Conservation (phyloP, 257 asterid species). For the Forsythia suspensa region DNA sequence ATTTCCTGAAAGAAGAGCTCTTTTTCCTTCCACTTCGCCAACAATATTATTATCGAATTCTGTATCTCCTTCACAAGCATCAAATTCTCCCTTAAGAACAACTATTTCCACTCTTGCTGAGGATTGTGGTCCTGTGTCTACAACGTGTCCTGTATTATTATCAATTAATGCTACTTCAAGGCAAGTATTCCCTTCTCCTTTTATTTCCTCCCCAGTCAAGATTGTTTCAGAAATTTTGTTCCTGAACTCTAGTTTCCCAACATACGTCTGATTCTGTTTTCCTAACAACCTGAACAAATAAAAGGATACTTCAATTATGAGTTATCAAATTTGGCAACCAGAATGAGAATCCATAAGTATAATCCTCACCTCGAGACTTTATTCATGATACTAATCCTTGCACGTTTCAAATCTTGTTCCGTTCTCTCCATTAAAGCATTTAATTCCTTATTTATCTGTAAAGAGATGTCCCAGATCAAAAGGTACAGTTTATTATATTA, state of each 20-base stretch:
- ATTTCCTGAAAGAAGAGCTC: constrained; percentile 42
- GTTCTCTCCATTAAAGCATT: too few species aligned
- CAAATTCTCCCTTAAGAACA: constrained; percentile 34
- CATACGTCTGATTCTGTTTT: constrained; percentile 10
- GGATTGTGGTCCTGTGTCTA: constrained; percentile 41
- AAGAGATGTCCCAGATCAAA: too few species aligned
- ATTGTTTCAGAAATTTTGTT: constrained; percentile 25
- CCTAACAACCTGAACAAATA: constrained; percentile 24
- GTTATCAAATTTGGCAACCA: too few species aligned
- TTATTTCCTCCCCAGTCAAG: constrained; percentile 43
- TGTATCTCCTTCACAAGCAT: constrained; percentile 20
- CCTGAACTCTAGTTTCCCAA: constrained; percentile 36
- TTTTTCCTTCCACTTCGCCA: constrained; percentile 18
- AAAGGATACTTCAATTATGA: too few species aligned
- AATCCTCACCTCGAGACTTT: too few species aligned
- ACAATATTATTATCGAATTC: constrained; percentile 31
- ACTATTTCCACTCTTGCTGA: constrained; percentile 39
- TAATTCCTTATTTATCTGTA: too few species aligned
- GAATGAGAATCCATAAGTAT: too few species aligned
- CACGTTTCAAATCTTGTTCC: too few species aligned
- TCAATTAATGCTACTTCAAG: constrained; percentile 41
- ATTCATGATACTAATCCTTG: too few species aligned
- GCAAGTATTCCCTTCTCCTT: constrained; percentile 29
- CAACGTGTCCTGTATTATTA: constrained; percentile 24
- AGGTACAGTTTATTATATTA: too few species aligned